Percentiles rank a stretch among this genome's conserved stretches.
Evolutionary conservation across 108 stramenopile genomes (phyloP).

Genomic region (Pseudonitzschia multiseries): DNA sequence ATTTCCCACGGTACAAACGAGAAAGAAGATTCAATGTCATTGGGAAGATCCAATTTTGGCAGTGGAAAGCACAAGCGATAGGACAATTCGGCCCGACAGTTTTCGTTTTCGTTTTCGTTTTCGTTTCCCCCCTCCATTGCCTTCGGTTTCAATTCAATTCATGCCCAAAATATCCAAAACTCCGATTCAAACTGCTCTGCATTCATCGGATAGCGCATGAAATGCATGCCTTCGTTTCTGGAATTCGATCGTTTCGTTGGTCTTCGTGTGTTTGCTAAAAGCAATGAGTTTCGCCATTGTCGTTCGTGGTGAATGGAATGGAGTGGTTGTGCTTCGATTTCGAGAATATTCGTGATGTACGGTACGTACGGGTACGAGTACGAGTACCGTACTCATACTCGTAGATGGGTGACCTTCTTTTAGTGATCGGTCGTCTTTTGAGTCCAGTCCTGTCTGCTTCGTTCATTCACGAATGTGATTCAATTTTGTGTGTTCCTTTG

Average conservation of each 20-base stretch:
- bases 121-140: neutral
- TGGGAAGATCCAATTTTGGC: neutral
- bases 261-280: neutral
- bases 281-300: neutral
- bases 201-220: neutral
- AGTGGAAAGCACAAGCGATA: slow-evolving; percentile 7
- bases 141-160: neutral
- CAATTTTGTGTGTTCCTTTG: neutral
- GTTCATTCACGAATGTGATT: neutral
- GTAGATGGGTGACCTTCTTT: too few relatives aligned
- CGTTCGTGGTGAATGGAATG: too few relatives aligned
- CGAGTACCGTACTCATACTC: too few relatives aligned
- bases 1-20: neutral
- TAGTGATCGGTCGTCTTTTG: too few relatives aligned
- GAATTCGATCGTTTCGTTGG: neutral
- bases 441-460: too few relatives aligned
- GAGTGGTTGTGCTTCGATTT: too few relatives aligned
- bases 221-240: neutral
- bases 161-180: too few relatives aligned
- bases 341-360: too few relatives aligned
- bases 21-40: neutral
- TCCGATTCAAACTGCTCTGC: neutral
- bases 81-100: neutral
- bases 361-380: too few relatives aligned
- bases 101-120: neutral